Percentiles rank a stretch among this genome's conserved stretches.
These are phyloP conservation scores for Fonsecaea multimorphosa DNA, from an alignment of 2,329 filamentous ascomycete species.

Conservation along the genomic window DNA sequence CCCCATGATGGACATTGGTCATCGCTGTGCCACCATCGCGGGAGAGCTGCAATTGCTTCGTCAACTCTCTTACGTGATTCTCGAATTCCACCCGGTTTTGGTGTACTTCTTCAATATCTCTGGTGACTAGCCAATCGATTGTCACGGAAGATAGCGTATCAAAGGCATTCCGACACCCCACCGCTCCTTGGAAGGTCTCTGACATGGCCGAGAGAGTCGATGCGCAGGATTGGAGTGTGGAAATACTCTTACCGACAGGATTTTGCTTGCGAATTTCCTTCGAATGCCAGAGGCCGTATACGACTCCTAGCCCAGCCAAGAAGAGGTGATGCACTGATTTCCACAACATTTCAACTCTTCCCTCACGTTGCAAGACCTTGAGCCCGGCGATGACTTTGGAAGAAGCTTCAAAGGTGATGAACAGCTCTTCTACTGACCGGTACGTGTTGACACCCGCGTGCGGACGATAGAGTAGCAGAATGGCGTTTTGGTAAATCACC, in stretches of 20 bases:
- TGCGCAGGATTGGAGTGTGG: conserved; percentile 43
- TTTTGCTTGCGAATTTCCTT: conserved; percentile 42
- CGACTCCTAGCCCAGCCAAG: conserved; percentile 44
- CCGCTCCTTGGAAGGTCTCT: conserved; percentile 44
- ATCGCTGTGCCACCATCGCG: neutral
- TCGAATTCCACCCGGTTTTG: conserved; percentile 28
- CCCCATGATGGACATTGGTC: conserved; percentile 7
- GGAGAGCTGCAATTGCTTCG: conserved; percentile 24
- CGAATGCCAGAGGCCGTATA: conserved; percentile 46
- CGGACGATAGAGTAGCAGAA: conserved; percentile 45
- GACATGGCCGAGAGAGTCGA: conserved; percentile 44
- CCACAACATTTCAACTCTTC: conserved; percentile 44
- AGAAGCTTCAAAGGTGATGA: conserved; percentile 41
- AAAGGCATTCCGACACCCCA: conserved; percentile 43
- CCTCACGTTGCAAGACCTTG: conserved; percentile 44
- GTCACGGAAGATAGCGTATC: conserved; percentile 43
- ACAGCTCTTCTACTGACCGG: conserved; percentile 39
- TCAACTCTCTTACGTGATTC: conserved; percentile 27
- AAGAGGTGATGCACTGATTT: conserved; percentile 45
- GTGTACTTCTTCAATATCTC: conserved; percentile 29
- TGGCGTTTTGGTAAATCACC: conserved; percentile 42
- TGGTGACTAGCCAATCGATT: conserved; percentile 37
- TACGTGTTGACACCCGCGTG: conserved; percentile 38
- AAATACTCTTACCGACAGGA: conserved; percentile 37
- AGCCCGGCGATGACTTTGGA: conserved; percentile 42